Evolutionary conservation across 768 basidiomycete species (phyloP).

Genomic region (Leccinum sublutescens): DNA sequence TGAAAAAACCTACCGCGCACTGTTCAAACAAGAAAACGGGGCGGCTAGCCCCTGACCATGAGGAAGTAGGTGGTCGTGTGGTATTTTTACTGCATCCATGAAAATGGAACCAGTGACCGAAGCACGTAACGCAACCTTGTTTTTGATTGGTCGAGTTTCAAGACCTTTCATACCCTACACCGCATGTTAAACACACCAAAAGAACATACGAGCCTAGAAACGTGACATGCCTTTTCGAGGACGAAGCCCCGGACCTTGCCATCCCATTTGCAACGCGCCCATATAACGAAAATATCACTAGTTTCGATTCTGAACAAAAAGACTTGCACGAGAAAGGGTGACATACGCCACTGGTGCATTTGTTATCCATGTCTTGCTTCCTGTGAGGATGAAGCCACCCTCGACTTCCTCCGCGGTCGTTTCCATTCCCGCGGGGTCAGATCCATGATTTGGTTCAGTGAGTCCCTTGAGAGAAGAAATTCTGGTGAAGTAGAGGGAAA

Average conservation of each 20-base stretch:
- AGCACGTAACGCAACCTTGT: conserved; percentile 88
- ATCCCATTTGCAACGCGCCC: conserved; percentile 97
- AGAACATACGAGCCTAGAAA: not conserved
- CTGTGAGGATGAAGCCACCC: conserved; percentile 83
- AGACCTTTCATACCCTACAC: conserved; percentile 79
- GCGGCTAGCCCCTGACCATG: conserved; percentile 74
- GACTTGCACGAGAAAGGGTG: not conserved
- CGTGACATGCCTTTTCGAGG: conserved; percentile 69
- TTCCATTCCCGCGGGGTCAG: conserved; percentile 97
- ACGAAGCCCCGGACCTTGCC: conserved; percentile 86
- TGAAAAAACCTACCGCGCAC: conserved; percentile 53
- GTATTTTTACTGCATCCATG: conserved; percentile 87
- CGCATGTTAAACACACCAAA: not conserved
- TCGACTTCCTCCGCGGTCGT: conserved; percentile 83
- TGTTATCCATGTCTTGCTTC: conserved; percentile 97
- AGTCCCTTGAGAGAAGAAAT: conserved; percentile 59
- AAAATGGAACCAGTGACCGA: conserved; percentile 86
- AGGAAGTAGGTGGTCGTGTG: conserved; percentile 73
- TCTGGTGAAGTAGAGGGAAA: not conserved
- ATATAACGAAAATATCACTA: conserved; percentile 88
- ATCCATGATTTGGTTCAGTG: conserved; percentile 96
- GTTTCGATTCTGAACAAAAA: conserved; percentile 8
- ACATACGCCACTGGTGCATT: conserved; percentile 88
- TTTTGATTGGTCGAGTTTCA: conserved; percentile 82
- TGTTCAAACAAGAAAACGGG: conserved; percentile 92